Base-by-base conservation (phyloP, 2,329 filamentous ascomycete genomes). In the Fusarium hostae region DNA sequence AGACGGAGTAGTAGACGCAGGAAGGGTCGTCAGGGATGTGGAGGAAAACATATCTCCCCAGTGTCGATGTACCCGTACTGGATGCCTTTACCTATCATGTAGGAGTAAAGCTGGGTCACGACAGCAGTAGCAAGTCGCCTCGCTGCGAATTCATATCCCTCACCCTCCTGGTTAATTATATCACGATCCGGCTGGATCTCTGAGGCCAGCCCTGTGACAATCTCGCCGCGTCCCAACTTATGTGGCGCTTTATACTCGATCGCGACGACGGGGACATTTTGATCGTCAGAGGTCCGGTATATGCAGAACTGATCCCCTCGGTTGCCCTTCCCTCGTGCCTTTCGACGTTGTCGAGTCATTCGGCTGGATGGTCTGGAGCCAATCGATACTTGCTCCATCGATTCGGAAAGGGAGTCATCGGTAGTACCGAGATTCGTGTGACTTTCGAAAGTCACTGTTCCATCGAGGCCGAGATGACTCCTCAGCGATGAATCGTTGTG, bases 231-330 rank as follows among this genome's bases (percentile, higher is more conserved):
- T 13, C 65, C 79, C 32, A 83, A 67, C 71, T 83, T 82, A 60
- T 83, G 76, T 28, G 80, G 82, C 34, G 80, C 63, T 65, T 82
- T 82, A 65, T 83, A 82, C 62, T 83, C 76, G 66, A 82, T 82
- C 10, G 78, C 79, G 26, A 78, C 37, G 2, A 55, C 45, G 2
- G 80, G 79, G 9, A 77, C 57, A 8, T 47, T 62, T 45, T 22
- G n/a, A 24, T 41, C 65, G 11, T 69, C 51, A 1, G 60, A 63
- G 26, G 37, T 59, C 1, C 60, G 50, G 60, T 72, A 73, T 41
- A 77, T 70, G 48, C 72, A 77, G 52, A 81, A 82, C 39, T 81
- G 77, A 61, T 82, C 79, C 50, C 74, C 79, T 59, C 62, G 74
- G 44, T 77, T 77, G 41, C 76, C 78, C 37, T 79, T 79, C 9